Conservation (phyloP, 2,329 filamentous ascomycete genomes). For the Fusarium sp. region DNA sequence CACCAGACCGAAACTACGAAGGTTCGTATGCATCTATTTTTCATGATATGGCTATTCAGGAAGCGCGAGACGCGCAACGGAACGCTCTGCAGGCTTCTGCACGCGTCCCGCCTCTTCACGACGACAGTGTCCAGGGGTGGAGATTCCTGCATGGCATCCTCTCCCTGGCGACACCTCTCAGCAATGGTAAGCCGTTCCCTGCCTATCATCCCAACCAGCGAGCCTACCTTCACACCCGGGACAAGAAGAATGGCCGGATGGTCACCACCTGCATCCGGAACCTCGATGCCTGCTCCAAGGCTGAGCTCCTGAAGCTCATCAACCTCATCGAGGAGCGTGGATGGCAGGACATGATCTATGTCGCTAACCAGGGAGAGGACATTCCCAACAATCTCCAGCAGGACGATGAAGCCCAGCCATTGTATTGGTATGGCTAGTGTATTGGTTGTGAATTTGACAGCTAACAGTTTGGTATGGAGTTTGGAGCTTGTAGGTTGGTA, state of each 20-base stretch:
- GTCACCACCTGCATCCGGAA: slow-evolving; percentile 1
- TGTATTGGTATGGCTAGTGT: slow-evolving; percentile 6
- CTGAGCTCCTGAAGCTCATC: slow-evolving; percentile 28
- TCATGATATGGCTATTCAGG: not conserved
- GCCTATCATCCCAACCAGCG: slow-evolving; percentile 12
- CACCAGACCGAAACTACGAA: slow-evolving; percentile 13
- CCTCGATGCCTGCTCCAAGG: slow-evolving; percentile 21
- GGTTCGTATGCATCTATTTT: slow-evolving; percentile 3
- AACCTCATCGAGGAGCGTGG: slow-evolving; percentile 20
- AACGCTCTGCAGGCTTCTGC: not conserved
- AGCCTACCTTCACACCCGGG: slow-evolving; percentile 17
- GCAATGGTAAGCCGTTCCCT: not conserved
- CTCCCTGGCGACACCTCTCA: too few species aligned
- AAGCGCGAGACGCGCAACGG: not conserved
- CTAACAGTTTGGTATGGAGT: not conserved
- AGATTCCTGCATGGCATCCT: slow-evolving; percentile 22
- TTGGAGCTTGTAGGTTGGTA: not conserved
- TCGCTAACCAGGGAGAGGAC: slow-evolving; percentile 22
- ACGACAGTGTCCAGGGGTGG: slow-evolving; percentile 18
- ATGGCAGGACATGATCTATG: slow-evolving; percentile 43
- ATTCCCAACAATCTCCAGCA: slow-evolving; percentile 24
- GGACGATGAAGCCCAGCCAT: not conserved
- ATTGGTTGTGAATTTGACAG: not conserved
- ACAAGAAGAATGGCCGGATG: not conserved
- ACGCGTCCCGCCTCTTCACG: not conserved